A percentile compares a stretch with the other conserved stretches of the same genome.
phyloP scores from a whole-genome alignment of 2,329 filamentous ascomycete species.

The Beauveria pseudobassiana region DNA sequence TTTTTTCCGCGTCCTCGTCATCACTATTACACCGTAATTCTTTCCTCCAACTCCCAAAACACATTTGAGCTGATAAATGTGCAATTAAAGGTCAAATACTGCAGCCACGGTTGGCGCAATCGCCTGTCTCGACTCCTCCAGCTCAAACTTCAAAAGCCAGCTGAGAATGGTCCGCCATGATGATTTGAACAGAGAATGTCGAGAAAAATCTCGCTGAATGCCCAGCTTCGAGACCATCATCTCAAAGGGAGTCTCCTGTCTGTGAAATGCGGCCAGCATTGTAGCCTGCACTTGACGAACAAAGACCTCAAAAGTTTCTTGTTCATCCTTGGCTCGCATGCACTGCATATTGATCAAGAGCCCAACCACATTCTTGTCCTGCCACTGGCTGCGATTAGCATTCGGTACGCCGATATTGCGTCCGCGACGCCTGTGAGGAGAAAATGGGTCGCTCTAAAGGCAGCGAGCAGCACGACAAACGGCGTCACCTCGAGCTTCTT shows the following conservation, averaged over 20 bases:
- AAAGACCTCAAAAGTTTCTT: constrained; percentile 14
- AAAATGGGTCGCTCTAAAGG: constrained; percentile 7
- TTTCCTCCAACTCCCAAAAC: too few relatives aligned
- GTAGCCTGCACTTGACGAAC: constrained; percentile 15
- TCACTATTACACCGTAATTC: too few relatives aligned
- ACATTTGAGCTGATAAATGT: neutral
- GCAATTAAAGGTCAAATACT: neutral
- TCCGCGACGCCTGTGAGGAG: constrained; percentile 7
- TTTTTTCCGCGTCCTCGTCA: too few relatives aligned
- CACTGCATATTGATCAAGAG: constrained; percentile 8
- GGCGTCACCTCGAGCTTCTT: neutral
- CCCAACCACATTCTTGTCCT: constrained; percentile 1
- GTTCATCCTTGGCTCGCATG: constrained; percentile 11
- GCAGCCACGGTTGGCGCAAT: neutral
- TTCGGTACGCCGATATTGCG: constrained; percentile 4
- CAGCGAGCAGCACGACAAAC: constrained; percentile 9
- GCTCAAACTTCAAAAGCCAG: constrained; percentile 3
- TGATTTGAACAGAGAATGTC: constrained; percentile 15
- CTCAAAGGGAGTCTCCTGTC: constrained; percentile 20
- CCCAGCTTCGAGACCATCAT: constrained; percentile 14
- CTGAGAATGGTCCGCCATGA: constrained; percentile 16
- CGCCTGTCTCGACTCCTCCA: constrained; percentile 8
- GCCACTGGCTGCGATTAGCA: neutral
- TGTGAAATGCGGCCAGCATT: constrained; percentile 11
- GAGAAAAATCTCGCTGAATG: constrained; percentile 5